These are phyloP conservation scores for Fusarium sp. DNA, from an alignment of 2,329 filamentous ascomycete genomes.

Conservation along the genomic window DNA sequence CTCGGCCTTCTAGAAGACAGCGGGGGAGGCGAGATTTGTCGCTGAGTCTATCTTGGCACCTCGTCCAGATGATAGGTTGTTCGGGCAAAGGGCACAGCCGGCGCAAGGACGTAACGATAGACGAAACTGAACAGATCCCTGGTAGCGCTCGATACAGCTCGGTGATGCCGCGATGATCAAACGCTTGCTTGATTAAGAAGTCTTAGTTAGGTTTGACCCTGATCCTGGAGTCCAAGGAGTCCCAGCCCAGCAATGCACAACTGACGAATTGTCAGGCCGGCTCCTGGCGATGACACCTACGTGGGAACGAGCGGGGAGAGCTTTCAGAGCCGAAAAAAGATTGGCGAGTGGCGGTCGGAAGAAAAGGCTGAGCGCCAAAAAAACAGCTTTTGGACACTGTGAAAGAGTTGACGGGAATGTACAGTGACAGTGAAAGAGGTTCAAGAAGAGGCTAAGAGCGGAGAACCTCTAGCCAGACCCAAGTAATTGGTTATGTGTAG, in stretches of 20 bases:
- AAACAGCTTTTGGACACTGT: conserved; percentile 32
- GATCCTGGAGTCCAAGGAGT: conserved; percentile 18
- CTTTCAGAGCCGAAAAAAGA: conserved; percentile 34
- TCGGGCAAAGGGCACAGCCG: conserved; percentile 30
- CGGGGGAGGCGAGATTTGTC: conserved; percentile 36
- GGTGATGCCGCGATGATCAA: conserved; percentile 31
- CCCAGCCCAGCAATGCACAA: conserved; percentile 10
- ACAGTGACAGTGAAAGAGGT: conserved; percentile 23
- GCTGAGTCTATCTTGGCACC: conserved; percentile 27
- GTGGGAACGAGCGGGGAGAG: conserved; percentile 42
- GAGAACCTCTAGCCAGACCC: conserved; percentile 21
- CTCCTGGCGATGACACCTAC: conserved; percentile 22
- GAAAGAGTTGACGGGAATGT: conserved; percentile 29
- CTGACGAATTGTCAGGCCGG: conserved; percentile 21
- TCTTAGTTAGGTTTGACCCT: conserved; percentile 24
- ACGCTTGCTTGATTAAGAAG: conserved; percentile 28
- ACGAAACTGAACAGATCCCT: conserved; percentile 18
- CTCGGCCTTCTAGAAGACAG: conserved; percentile 48
- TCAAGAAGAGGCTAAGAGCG: conserved; percentile 11
- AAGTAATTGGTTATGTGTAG: conserved; percentile 15
- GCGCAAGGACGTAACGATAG: conserved; percentile 20
- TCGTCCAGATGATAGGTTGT: conserved; percentile 27
- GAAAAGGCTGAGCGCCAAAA: conserved; percentile 32
- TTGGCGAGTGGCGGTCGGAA: conserved; percentile 38
- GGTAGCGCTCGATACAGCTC: conserved; percentile 18